Base-by-base conservation (phyloP, 768 basidiomycete species). In the Myochromella boudieri region DNA sequence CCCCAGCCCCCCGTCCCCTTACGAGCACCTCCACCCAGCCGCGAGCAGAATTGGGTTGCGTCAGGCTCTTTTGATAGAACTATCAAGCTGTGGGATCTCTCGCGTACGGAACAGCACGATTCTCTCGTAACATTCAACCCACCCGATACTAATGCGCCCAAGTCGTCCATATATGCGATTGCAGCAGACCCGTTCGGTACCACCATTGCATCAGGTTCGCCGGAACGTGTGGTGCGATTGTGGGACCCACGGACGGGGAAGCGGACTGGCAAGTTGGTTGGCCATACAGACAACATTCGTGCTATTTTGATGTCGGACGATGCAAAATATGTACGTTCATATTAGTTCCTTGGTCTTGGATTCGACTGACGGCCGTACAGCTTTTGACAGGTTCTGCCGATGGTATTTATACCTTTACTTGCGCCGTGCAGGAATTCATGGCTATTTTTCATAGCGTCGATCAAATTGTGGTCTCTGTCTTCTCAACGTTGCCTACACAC, bases 271-370 rank as follows among this genome's bases (percentile, higher is more conserved):
- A 92, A 97, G 60, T 77, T 98, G 0, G 91, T 97, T 6, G 95
- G 95, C 0, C 95, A 99, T 63, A 95, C 95, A 0, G 97, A 99
- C 65, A 98, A 97, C 57, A 94, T 99, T 49, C 79, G 95, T 7
- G 82, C 91, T 3, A 87, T 97, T 34, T 65, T 95, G 17, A 75
- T 98, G 1, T 91, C 90, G 4, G 92, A 94, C 22, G 95, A 97
- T 64, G 84, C 91, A 18, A 80, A 81, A 81, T 93, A 92, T 65
- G 91, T 95, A 61, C 65, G 91, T 72, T 1, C 6, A 28, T 14
- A 17, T 17, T 42, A 12, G 29, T 44, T 26, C 20, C 27, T 6
- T 17, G 33, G 36, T 46, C 10, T 37, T 31, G 43, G 29, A 37
- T 41, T 4, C 45, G 52, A 37, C 53, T 57, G n/a, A n/a, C n/a